Evolutionary conservation across 768 basidiomycete genomes (phyloP).

Genomic region (Tephrocybe sp.): DNA sequence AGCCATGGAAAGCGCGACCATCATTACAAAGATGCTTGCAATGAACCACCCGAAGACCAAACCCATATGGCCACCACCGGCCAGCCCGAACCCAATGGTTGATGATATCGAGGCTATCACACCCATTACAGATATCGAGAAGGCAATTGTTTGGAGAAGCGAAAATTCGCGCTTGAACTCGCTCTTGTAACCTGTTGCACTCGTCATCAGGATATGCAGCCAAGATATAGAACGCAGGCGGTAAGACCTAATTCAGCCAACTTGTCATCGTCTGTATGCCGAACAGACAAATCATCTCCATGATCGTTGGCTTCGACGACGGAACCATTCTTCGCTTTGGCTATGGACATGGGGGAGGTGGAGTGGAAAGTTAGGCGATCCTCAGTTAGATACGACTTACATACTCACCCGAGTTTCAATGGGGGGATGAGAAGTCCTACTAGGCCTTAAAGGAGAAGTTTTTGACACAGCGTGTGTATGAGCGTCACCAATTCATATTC

Average conservation of each 20-base stretch:
- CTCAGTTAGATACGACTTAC: no score
- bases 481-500: no score
- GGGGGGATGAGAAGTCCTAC: no score
- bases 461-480: no score
- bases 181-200: slow-evolving; percentile 46
- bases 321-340: no score
- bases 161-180: slow-evolving; percentile 78
- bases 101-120: slow-evolving; percentile 69
- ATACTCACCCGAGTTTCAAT: no score
- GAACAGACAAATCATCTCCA: background rate
- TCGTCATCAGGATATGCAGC: background rate
- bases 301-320: no score
- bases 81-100: slow-evolving; percentile 61
- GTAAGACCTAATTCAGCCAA: slow-evolving; percentile 59
- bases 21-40: slow-evolving; percentile 66
- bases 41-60: slow-evolving; percentile 80
- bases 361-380: no score
- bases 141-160: slow-evolving; percentile 63
- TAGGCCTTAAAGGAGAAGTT: no score
- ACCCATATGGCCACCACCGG: slow-evolving; percentile 73
- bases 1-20: slow-evolving; percentile 70
- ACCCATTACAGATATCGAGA: slow-evolving; percentile 72
- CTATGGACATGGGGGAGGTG: no score
- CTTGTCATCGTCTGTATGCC: slow-evolving; percentile 49
- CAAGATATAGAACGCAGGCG: background rate